Evolutionary conservation across 257 asterid species (phyloP), one percentile per base, ranked within the genome.

Genomic region (Nicotiana paniculata): DNA sequence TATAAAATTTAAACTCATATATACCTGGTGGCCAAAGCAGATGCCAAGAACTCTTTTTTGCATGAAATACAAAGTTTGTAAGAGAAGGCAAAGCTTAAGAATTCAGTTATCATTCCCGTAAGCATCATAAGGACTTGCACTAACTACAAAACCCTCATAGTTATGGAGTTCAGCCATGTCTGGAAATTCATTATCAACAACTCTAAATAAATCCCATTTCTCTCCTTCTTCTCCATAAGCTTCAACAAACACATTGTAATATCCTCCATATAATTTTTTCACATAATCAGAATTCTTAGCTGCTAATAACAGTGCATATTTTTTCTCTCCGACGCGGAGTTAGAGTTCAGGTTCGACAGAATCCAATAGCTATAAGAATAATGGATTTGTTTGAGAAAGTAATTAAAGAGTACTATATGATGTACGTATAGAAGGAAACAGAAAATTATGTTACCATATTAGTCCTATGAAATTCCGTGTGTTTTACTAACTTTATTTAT

Each of bases 11-110:
- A 32, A 13, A 66, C 5, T n/a, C 1, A 5, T 4, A 37, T 82
- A 57, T 81, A 91, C 96, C 89, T 93, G 97, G 79, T 89, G 94
- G 30, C 96, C 97, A 68, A 93, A 93, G 86, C 96, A 93, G 82
- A 93, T 85, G 63, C 97, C 97, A 65, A 93, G 92, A 80, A 93
- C 85, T 81, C 91, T 91, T 91, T 90, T 91, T 65, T 86, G 89
- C 92, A 91, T 88, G 77, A 82, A 77, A 77, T 83, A 82, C 72
- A 93, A 61, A 35, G 88, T 83, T 63, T 86, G 92, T 82, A 93
- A 54, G 39, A 91, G 91, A 77, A 85, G 61, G 82, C 92, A 89
- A 68, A 93, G 96, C 59, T 87, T 30, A 55, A 86, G 88, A 77
- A 93, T 86, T 94, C 97, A 93, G 69, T 58, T 6, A 1, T 90